Percentiles rank a stretch among this genome's conserved stretches.
These are phyloP conservation scores for Fusarium pseudoanthophilum DNA, from an alignment of 2,329 filamentous ascomycete species.

Conservation along the genomic window DNA sequence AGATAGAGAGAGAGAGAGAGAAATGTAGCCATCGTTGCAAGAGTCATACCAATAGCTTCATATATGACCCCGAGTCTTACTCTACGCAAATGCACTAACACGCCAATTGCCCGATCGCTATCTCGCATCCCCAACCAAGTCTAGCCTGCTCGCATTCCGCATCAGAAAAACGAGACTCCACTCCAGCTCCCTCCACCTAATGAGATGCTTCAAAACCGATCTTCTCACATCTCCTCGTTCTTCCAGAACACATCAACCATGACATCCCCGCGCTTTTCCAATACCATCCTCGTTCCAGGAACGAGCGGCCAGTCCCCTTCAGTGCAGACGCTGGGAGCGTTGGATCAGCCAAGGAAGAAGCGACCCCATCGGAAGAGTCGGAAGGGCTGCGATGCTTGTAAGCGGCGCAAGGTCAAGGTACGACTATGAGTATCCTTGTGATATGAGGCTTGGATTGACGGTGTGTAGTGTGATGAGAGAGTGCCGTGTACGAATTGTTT, in stretches of 20 bases:
- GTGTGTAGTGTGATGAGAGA: neutral
- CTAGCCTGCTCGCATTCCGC: neutral
- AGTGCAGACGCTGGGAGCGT: accelerated
- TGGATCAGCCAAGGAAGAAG: neutral
- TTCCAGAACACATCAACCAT: neutral
- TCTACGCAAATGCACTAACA: neutral
- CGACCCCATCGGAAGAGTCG: neutral
- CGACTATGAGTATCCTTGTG: neutral
- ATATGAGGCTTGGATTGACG: neutral
- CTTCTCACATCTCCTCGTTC: neutral
- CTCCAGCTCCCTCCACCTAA: neutral
- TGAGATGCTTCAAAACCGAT: neutral
- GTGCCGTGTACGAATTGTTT: neutral
- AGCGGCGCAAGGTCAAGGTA: neutral
- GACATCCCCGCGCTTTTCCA: neutral
- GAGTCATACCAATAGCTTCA: no score
- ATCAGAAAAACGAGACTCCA: neutral
- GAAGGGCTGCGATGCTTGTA: neutral
- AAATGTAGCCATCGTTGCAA: no score
- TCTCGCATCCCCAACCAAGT: neutral
- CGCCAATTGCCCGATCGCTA: neutral
- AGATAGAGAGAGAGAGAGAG: no score
- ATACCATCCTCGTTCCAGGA: neutral
- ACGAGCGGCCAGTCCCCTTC: neutral
- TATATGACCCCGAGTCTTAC: neutral